Evolutionary conservation across 192 early-diverging fungal species (phyloP).

Genomic region (Geranomyces variabilis): DNA sequence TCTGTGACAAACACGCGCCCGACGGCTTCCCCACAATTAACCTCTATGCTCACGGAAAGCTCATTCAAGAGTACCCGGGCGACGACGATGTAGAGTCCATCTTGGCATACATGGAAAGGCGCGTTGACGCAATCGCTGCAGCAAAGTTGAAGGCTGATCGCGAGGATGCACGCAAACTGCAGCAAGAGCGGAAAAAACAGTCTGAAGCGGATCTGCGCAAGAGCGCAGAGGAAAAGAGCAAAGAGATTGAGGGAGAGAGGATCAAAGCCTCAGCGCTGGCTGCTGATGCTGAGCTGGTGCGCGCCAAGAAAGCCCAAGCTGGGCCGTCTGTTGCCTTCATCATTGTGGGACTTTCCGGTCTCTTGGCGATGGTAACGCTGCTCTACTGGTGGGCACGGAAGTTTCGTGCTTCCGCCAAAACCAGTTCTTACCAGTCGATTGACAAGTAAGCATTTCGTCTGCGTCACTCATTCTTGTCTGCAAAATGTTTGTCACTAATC

Average conservation of each 20-base stretch:
- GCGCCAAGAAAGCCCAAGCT: neutral
- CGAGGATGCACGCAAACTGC: neutral
- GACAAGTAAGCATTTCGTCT: neutral
- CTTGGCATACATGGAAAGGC: conserved; percentile 22
- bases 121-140: neutral
- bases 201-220: neutral
- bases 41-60: conserved; percentile 32
- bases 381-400: neutral
- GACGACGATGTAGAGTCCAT: conserved; percentile 20
- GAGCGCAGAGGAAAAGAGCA: neutral
- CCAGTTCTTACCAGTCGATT: neutral
- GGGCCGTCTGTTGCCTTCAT: neutral
- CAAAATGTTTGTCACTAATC: neutral
- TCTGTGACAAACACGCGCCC: conserved; percentile 8
- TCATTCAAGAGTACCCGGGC: conserved; percentile 28
- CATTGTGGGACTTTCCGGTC: neutral
- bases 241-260: neutral
- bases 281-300: neutral
- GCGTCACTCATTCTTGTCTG: neutral
- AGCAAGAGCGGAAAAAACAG: conserved; percentile 5
- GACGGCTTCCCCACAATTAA: conserved; percentile 34
- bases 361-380: neutral
- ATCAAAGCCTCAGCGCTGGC: neutral
- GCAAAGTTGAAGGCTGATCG: neutral
- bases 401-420: neutral